Percentiles rank a stretch among this genome's conserved stretches.
phyloP scores from a whole-genome alignment of 768 basidiomycete genomes.

The Lepiota venenata region DNA sequence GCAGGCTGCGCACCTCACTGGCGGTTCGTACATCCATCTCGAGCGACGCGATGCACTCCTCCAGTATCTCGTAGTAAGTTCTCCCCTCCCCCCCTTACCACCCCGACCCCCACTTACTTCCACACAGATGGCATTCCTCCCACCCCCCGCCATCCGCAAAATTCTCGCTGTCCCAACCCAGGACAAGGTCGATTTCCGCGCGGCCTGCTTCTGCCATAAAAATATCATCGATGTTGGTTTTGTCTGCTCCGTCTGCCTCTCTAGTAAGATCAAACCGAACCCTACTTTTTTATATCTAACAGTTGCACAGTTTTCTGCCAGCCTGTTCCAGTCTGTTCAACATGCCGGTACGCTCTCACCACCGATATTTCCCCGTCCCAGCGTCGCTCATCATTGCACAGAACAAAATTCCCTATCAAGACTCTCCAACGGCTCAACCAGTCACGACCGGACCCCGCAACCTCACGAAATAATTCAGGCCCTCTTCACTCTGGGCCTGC shows the following conservation, averaged over 20 bases:
- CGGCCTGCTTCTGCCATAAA: conserved; percentile 99
- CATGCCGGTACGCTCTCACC: conserved; percentile 69
- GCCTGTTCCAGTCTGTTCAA: conserved; percentile 90
- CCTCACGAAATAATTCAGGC: conserved; percentile 6
- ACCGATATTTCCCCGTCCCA: conserved; percentile 6
- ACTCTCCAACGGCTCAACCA: conserved; percentile 78
- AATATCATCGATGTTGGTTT: conserved; percentile 95
- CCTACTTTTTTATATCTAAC: conserved; percentile 1
- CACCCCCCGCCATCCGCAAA: conserved; percentile 60
- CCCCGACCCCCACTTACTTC: conserved; percentile 3
- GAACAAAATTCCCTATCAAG: conserved; percentile 94
- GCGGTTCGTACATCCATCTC: conserved; percentile 88
- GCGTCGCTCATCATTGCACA: conserved; percentile 25
- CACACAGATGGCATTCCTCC: conserved; percentile 74
- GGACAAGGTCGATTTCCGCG: conserved; percentile 94
- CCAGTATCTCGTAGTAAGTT: conserved; percentile 78
- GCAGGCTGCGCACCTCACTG: conserved; percentile 94
- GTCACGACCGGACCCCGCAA: conserved; percentile 25
- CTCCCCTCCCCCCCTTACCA: conserved; percentile 4
- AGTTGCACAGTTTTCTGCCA: conserved; percentile 78
- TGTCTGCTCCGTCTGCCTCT: conserved; percentile 97
- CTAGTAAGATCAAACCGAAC: conserved; percentile 55
- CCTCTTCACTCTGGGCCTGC: not conserved
- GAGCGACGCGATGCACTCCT: conserved; percentile 80
- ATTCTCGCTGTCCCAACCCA: conserved; percentile 85